Conservation (phyloP, 139 green algal species). For the Chlamydomonas applanata region DNA sequence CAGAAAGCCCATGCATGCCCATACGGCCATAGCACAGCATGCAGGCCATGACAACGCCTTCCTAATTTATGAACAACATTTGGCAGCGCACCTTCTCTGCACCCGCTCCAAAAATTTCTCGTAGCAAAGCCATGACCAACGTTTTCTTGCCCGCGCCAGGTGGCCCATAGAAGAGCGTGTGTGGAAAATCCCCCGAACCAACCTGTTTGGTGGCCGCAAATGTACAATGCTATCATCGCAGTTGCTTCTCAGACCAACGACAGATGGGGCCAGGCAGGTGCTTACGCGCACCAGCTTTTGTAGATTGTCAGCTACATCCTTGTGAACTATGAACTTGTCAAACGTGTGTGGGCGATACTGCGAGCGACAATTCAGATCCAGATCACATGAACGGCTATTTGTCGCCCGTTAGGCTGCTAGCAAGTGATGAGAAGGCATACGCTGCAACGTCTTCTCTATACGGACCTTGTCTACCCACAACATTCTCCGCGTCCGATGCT, state of each 20-base stretch:
- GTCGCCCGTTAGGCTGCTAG: background rate
- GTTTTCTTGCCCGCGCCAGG: conserved; percentile 96
- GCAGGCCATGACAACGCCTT: no score
- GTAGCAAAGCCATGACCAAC: conserved; percentile 86
- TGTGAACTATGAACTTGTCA: conserved; percentile 79
- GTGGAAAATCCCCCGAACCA: conserved; percentile 84
- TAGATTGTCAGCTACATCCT: conserved; percentile 74
- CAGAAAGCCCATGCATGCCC: no score
- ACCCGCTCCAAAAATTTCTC: conserved; percentile 86
- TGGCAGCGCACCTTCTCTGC: conserved; percentile 81
- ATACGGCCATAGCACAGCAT: no score
- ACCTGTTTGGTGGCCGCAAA: conserved; percentile 57
- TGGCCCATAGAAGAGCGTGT: conserved; percentile 95
- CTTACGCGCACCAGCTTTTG: conserved; percentile 78
- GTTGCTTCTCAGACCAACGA: background rate
- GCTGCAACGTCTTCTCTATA: background rate
- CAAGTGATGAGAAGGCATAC: background rate
- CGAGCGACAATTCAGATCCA: background rate
- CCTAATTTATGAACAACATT: no score
- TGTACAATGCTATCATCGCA: background rate
- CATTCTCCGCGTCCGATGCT: conserved; percentile 36
- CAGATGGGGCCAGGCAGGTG: background rate
- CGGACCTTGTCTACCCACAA: conserved; percentile 79
- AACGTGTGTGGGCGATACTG: conserved; percentile 86
- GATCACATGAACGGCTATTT: background rate